Evolutionary conservation across 2,329 filamentous ascomycete species (phyloP).

Genomic region (Colletotrichum gigasporum): DNA sequence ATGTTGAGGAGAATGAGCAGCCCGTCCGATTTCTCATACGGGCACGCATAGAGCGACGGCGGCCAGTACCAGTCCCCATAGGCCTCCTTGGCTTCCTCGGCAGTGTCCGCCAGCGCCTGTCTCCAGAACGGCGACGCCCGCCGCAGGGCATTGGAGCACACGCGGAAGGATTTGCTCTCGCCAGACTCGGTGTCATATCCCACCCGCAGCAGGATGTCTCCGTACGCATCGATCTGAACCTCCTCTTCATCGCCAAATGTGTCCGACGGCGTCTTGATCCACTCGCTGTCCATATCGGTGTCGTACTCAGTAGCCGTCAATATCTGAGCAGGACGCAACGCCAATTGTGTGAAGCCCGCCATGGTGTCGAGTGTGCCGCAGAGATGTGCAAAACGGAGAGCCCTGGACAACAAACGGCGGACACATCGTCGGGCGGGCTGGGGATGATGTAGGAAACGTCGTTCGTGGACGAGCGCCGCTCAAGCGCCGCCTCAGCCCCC

Average conservation of each 20-base stretch:
- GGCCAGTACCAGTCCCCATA: conserved; percentile 7
- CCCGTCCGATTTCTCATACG: conserved; percentile 9
- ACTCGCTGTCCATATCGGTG: conserved; percentile 17
- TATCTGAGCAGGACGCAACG: background rate
- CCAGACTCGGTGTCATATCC: background rate
- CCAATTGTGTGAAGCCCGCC: background rate
- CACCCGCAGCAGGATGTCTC: conserved; percentile 4
- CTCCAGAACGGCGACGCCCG: conserved; percentile 26
- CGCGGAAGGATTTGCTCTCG: conserved; percentile 2
- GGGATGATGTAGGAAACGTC: conserved; percentile 1
- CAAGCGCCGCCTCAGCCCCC: background rate
- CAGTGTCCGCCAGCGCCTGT: conserved; percentile 1
- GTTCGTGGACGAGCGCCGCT: background rate
- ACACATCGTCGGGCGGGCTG: background rate
- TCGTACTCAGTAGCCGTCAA: background rate
- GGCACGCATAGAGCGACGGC: conserved; percentile 10
- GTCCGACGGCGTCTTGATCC: conserved; percentile 16
- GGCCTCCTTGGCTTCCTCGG: background rate
- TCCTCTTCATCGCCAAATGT: conserved; percentile 4
- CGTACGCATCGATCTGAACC: conserved; percentile 13
- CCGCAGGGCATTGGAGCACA: conserved; percentile 16
- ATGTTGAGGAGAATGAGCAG: conserved; percentile 20
- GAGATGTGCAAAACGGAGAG: background rate
- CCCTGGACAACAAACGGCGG: too few relatives aligned
- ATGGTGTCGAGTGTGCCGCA: background rate